phyloP scores from a whole-genome alignment of 78 protist species.

The Creolimax fragrantissima region DNA sequence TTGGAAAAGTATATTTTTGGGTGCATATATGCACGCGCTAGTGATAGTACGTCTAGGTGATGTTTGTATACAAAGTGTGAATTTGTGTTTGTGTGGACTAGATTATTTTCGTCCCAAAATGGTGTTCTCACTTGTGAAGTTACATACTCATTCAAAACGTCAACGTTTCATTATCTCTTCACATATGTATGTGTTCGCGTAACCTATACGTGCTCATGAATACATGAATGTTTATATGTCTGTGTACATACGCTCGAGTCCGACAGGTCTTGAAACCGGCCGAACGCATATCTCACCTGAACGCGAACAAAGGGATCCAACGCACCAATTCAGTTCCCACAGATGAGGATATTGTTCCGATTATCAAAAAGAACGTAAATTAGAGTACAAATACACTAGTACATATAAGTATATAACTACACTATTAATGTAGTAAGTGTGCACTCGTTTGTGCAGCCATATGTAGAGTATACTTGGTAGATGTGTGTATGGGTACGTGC shows the following conservation, averaged over 20 bases:
- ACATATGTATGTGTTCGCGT: background rate
- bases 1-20: too few species aligned
- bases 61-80: background rate
- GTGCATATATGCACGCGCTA: too few species aligned
- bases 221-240: background rate
- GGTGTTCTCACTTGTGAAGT: too few species aligned
- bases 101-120: too few species aligned
- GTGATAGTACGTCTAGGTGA: too few species aligned
- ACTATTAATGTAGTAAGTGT: background rate
- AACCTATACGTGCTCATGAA: background rate
- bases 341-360: background rate
- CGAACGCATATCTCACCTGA: background rate
- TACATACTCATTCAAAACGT: too few species aligned
- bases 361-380: background rate
- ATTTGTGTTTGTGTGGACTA: background rate
- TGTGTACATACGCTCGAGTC: background rate
- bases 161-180: too few species aligned
- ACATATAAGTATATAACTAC: background rate
- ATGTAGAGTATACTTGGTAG: background rate
- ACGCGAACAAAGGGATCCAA: background rate
- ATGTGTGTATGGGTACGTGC: background rate
- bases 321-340: background rate
- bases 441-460: background rate
- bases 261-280: background rate
- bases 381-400: background rate